Conservation (phyloP, 176 grass and related monocot genomes). For the Miscanthus lutarioriparius region DNA sequence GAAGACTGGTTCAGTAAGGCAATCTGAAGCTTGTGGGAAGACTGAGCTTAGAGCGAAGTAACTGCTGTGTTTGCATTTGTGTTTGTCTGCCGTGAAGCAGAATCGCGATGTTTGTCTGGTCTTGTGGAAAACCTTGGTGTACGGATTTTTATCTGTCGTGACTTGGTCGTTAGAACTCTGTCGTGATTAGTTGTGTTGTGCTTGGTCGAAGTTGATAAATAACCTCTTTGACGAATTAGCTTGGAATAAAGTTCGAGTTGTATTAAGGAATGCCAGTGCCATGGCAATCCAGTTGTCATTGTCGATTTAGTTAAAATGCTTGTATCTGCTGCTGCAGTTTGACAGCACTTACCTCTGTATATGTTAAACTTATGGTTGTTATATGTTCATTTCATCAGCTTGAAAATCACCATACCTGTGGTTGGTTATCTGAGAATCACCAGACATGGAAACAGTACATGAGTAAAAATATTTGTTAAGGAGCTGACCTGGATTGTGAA, state of each 20-base stretch:
- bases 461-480: background rate
- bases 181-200: constrained; percentile 17
- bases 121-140: constrained; percentile 19
- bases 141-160: background rate
- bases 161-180: background rate
- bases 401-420: background rate
- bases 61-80: constrained; percentile 3
- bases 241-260: constrained; percentile 39
- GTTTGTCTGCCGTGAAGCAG: constrained; percentile 22
- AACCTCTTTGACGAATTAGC: background rate
- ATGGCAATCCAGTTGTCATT: background rate
- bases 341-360: background rate
- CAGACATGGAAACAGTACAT: background rate
- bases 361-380: background rate
- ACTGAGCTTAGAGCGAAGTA: constrained; percentile 11
- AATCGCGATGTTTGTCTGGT: background rate
- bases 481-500: background rate
- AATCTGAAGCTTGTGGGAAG: constrained; percentile 17
- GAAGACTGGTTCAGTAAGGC: background rate
- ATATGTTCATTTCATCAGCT: background rate
- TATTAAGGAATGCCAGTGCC: background rate
- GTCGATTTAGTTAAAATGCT: background rate
- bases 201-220: constrained; percentile 13
- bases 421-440: background rate
- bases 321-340: background rate